Evolutionary conservation across 1,284 basidiomycete species (phyloP).

Genomic region (Nidula niveotomentosa): DNA sequence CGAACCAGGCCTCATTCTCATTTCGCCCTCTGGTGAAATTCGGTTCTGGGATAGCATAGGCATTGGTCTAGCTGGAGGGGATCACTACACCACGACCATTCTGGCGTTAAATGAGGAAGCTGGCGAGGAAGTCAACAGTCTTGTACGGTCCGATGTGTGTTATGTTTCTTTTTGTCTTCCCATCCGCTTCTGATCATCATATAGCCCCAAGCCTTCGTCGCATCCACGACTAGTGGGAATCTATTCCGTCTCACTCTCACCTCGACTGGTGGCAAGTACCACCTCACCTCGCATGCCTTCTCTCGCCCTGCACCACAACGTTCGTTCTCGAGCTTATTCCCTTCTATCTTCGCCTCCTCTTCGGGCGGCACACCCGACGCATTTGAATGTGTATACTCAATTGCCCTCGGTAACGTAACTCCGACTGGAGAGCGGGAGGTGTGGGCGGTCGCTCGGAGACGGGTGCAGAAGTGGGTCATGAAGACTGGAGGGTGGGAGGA

Average conservation of each 20-base stretch:
- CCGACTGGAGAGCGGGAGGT: slow-evolving; percentile 45
- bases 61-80: slow-evolving; percentile 79
- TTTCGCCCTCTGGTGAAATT: slow-evolving; percentile 62
- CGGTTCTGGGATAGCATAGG: slow-evolving; percentile 82
- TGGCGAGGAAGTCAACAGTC: slow-evolving; percentile 62
- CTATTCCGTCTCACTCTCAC: slow-evolving; percentile 66
- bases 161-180: slow-evolving; percentile 1
- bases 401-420: slow-evolving; percentile 47
- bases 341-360: slow-evolving; percentile 46
- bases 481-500: slow-evolving; percentile 69
- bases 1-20: slow-evolving; percentile 76
- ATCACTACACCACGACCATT: slow-evolving; percentile 53
- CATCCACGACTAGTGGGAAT: slow-evolving; percentile 64
- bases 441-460: slow-evolving; percentile 66
- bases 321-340: slow-evolving; percentile 58
- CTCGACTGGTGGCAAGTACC: slow-evolving; percentile 66
- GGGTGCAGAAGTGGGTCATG: slow-evolving; percentile 68
- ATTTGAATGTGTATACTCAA: slow-evolving; percentile 57
- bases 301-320: slow-evolving; percentile 52
- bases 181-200: background rate
- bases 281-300: slow-evolving; percentile 55
- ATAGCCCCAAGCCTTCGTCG: slow-evolving; percentile 66
- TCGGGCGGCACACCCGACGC: slow-evolving; percentile 25
- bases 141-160: slow-evolving; percentile 65
- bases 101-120: slow-evolving; percentile 45